Evolutionary conservation across 305 asterid genomes (phyloP).

Genomic region (Fraxinus xanthoxyloides): DNA sequence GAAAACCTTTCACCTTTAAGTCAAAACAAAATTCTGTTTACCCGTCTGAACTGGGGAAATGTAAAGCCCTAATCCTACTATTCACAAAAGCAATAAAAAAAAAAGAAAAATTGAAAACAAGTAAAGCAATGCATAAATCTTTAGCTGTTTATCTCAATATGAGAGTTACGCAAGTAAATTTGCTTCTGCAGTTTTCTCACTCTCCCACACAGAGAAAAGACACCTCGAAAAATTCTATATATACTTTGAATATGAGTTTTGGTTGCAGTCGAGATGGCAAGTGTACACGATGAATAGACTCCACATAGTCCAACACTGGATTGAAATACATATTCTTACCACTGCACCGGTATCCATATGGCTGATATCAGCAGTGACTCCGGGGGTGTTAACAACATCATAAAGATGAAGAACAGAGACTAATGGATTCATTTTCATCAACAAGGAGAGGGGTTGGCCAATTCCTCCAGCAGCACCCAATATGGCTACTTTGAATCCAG

Average conservation of each 20-base stretch:
- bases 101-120: neutral
- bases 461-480: slow-evolving; percentile 97
- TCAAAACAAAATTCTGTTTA: neutral
- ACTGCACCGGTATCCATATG: slow-evolving; percentile 98
- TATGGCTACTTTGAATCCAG: slow-evolving; percentile 91
- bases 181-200: neutral
- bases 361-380: slow-evolving; percentile 91
- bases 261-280: neutral
- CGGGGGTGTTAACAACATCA: slow-evolving; percentile 89
- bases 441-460: slow-evolving; percentile 86
- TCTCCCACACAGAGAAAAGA: neutral
- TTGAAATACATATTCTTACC: slow-evolving; percentile 32
- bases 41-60: neutral
- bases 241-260: neutral
- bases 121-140: neutral
- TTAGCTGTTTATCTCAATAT: neutral
- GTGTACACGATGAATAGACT: neutral
- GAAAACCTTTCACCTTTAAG: slow-evolving; percentile 78
- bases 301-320: neutral
- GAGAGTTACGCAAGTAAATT: neutral
- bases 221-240: neutral
- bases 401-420: slow-evolving; percentile 93
- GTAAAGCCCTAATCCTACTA: neutral
- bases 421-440: slow-evolving; percentile 89
- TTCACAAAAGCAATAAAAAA: neutral